These are phyloP conservation scores for Malus fusca DNA, from an alignment of 306 rosid species.

Conservation along the genomic window DNA sequence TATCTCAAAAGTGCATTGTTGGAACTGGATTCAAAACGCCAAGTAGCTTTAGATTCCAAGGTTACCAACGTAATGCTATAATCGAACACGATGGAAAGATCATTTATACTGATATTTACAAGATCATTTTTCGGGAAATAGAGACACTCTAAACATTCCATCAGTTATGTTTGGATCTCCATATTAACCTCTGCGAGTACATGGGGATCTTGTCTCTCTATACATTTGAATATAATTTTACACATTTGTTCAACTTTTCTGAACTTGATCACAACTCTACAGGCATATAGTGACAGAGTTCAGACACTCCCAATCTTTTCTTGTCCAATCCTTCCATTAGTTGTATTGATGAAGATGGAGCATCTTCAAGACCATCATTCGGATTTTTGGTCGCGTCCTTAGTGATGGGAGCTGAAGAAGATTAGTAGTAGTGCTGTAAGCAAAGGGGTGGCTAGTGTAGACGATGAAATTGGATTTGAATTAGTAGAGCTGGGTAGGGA, in stretches of 20 bases:
- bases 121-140: too few species aligned
- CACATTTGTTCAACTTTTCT: not conserved
- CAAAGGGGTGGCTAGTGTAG: constrained; percentile 6
- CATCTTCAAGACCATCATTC: not conserved
- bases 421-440: constrained; percentile 4
- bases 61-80: too few species aligned
- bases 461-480: constrained; percentile 8
- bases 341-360: not conserved
- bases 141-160: too few species aligned
- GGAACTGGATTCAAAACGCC: too few species aligned
- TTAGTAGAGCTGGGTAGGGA: constrained; percentile 44
- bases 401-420: not conserved
- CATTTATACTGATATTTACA: too few species aligned
- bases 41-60: too few species aligned
- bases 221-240: too few species aligned
- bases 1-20: too few species aligned
- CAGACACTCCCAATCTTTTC: not conserved
- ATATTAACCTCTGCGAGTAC: too few species aligned
- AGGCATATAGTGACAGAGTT: not conserved
- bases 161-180: too few species aligned
- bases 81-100: too few species aligned
- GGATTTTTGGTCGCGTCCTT: not conserved
- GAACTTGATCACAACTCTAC: not conserved
- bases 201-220: too few species aligned
- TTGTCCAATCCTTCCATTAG: not conserved